Base-by-base conservation (phyloP, 257 asterid species). In the Jasminum sambac region DNA sequence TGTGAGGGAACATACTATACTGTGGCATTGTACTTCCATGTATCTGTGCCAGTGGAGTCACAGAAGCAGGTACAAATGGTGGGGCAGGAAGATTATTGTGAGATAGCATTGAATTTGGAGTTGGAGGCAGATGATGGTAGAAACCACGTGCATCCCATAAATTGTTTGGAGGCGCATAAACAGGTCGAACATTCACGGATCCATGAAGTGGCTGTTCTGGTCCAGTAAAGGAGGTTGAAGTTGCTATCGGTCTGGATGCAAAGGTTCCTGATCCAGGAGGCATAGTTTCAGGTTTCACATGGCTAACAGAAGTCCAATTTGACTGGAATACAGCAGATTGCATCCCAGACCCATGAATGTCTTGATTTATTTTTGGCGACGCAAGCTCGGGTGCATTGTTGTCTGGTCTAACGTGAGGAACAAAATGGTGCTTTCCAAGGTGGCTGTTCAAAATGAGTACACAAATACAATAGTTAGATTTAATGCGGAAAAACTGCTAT, bases 11-110 rank as follows among this genome's bases (percentile, higher is more conserved):
- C 88, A 83, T 85, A 72, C 80, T 91, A 82, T 85, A 89, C 71
- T 87, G 85, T 52, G 89, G 82, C 79, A 69, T 78, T 66, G 96
- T 66, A 84, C 80, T 76, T 64, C 87, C 90, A 43, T 78, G 94
- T 36, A 80, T 81, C 67, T 89, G 91, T 30, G 87, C 68, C 67
- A 84, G 71, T 43, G 96, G 96, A 70, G 95, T 84, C 80, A 85
- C 98, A 70, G 98, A 85, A 80, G 89, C 86, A 73, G 94, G 90
- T 69, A 87, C 38, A 85, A 88, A 88, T n/a, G 91, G 93, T 12
- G 90, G 91, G 57, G 84, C 89, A 57, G 78, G 84, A 69, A 81
- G 70, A 86, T 81, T 85, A 73, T 74, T 68, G 75, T 85, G 88
- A 73, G 85, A 73, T 41, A 82, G 80, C 21, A 81, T 73, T 48